Conservation (phyloP, 139 green algal species). For the Pseudopediastrum boryanum region DNA sequence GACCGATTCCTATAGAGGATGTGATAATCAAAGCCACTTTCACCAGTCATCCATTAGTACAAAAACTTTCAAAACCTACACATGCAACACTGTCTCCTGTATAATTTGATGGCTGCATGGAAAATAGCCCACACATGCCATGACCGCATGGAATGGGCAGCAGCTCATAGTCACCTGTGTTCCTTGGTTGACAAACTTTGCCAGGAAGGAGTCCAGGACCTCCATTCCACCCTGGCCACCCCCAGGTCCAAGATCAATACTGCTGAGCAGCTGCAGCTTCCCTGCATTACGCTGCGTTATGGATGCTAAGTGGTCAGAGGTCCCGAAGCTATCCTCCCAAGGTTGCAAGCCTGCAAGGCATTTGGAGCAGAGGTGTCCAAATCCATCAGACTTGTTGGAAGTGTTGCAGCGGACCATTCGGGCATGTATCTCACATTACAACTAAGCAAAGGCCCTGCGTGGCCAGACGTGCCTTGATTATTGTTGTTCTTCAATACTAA, state of each 20-base stretch:
- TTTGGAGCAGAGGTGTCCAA: not conserved
- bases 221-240: not conserved
- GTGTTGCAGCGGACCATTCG: not conserved
- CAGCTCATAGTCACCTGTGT: too few relatives aligned
- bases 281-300: slow-evolving; percentile 18
- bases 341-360: not conserved
- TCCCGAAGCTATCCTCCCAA: slow-evolving; percentile 17
- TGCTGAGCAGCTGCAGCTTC: slow-evolving; percentile 30
- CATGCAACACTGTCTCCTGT: too few relatives aligned
- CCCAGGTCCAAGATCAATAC: not conserved
- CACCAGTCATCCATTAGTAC: too few relatives aligned
- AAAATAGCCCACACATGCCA: too few relatives aligned
- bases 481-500: too few relatives aligned
- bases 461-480: too few relatives aligned
- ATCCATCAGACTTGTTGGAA: not conserved
- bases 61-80: too few relatives aligned
- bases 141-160: too few relatives aligned
- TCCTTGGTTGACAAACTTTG: slow-evolving; percentile 14
- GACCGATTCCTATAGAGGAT: too few relatives aligned
- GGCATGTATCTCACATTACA: not conserved
- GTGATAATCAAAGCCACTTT: too few relatives aligned
- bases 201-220: slow-evolving; percentile 32
- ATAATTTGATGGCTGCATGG: too few relatives aligned
- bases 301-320: not conserved
- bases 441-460: too few relatives aligned